Evolutionary conservation across 768 basidiomycete species (phyloP), one percentile per base, ranked within the genome.

Genomic region (Rhizopogon rudus): DNA sequence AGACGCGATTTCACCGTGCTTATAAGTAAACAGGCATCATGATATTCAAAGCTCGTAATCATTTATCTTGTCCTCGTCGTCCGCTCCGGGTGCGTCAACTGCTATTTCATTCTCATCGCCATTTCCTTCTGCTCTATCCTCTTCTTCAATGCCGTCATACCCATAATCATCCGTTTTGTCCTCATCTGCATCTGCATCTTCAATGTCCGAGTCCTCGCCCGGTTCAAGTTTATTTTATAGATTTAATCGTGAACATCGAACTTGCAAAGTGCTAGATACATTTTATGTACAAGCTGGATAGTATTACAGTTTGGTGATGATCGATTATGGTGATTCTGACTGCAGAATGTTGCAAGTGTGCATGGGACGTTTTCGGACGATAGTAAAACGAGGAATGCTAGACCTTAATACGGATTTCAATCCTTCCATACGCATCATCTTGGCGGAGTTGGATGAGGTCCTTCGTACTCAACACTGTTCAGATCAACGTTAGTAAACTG

Each of bases 401-500:
- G 25, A 6, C 77, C 44, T 67, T 63, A 29, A 79, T 71, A 31
- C 61, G 65, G 22, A 82, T 73, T 49, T 55, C 60, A 54, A 92
- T 72, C 12, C 67, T 67, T 29, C 81, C 84, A 63, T 89, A 89
- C 20, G 88, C 65, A 52, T 76, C 76, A 13, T 66, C 66, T 66
- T 93, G 91, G 40, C 79, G 67, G 39, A 93, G 69, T 17, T 68
- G 73, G 50, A 93, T 58, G 14, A 90, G 75, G 58, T 86, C 75
- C 65, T 93, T 93, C 20, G 90, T 92, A 10, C 82, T 80, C 44
- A 93, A 78, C 52, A 89, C 91, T 93, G 59, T 17, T n/a, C 44
- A 40, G 40, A 12, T 54, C 40, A 44, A 14, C 35, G 14, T 49
- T 20, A 49, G 48, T 31, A 28, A 45, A 31, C 29, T 45, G 29